Percentiles rank a stretch among this genome's conserved stretches.
These are phyloP conservation scores for Ascomycota sp. DNA, from an alignment of 2,329 filamentous ascomycete genomes.

Conservation along the genomic window DNA sequence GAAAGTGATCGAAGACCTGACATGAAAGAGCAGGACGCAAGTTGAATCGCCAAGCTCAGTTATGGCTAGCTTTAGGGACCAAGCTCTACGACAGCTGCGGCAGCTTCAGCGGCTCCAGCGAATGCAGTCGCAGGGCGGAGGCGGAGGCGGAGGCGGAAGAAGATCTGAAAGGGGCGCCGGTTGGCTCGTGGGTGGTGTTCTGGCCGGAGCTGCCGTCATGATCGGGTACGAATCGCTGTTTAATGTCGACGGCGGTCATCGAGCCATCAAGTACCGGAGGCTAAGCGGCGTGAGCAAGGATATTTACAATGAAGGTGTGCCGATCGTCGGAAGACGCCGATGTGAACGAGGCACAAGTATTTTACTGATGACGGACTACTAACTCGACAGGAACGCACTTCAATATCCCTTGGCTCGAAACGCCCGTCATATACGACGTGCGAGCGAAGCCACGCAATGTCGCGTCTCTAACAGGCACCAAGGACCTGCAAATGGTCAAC, in stretches of 20 bases:
- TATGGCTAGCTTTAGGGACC: too few relatives aligned
- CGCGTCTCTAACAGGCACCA: constrained; percentile 88
- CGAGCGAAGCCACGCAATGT: constrained; percentile 94
- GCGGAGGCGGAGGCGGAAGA: constrained; percentile 19
- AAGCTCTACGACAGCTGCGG: too few relatives aligned
- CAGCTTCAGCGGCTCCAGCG: constrained; percentile 26
- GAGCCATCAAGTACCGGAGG: constrained; percentile 94
- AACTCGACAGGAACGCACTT: constrained; percentile 59
- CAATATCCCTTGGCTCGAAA: constrained; percentile 90
- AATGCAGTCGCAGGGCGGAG: constrained; percentile 21
- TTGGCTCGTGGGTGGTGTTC: constrained; percentile 19
- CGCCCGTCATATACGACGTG: constrained; percentile 88
- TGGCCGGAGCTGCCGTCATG: constrained; percentile 26
- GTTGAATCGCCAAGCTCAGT: too few relatives aligned
- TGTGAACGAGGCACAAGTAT: neutral
- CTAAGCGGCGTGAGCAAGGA: constrained; percentile 83
- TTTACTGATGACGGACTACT: neutral
- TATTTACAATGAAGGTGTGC: constrained; percentile 77
- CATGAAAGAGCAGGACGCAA: too few relatives aligned
- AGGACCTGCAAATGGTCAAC: constrained; percentile 99
- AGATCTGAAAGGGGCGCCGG: constrained; percentile 10
- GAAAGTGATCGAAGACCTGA: too few relatives aligned
- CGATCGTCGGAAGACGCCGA: neutral
- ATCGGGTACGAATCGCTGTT: constrained; percentile 39
- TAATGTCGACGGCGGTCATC: constrained; percentile 91